phyloP scores from a whole-genome alignment of 495 filamentous ascomycete genomes.

The Tetracladium marchalianum region DNA sequence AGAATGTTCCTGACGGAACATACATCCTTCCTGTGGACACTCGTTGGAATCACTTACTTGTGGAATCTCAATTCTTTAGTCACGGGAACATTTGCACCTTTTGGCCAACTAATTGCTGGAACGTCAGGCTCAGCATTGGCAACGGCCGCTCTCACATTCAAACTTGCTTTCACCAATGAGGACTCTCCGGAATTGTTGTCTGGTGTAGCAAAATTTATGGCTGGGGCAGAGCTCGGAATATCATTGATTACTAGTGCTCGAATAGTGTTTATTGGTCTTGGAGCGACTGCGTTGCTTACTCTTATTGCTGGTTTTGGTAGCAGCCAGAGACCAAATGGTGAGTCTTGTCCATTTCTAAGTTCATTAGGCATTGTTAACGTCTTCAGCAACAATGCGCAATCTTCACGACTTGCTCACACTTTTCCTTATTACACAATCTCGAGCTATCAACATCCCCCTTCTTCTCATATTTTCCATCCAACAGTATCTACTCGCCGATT shows the following conservation, averaged over 20 bases:
- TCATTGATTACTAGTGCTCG: constrained; percentile 41
- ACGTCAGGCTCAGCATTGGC: constrained; percentile 27
- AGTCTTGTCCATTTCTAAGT: not conserved
- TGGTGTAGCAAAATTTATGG: constrained; percentile 34
- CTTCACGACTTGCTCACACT: constrained; percentile 64
- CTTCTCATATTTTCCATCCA: constrained; percentile 63
- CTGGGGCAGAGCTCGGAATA: constrained; percentile 31
- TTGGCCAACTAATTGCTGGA: constrained; percentile 10
- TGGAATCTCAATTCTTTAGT: constrained; percentile 16
- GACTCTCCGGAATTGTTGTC: constrained; percentile 79
- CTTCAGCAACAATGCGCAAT: constrained; percentile 24
- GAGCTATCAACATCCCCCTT: constrained; percentile 72
- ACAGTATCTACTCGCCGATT: constrained; percentile 36
- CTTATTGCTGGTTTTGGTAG: constrained; percentile 17
- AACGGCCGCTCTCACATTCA: constrained; percentile 64
- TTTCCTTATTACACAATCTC: constrained; percentile 79
- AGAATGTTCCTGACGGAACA: constrained; percentile 52
- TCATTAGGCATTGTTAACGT: not conserved
- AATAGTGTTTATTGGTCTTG: constrained; percentile 43
- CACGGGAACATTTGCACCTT: constrained; percentile 9
- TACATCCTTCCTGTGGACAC: constrained; percentile 58
- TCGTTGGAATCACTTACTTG: constrained; percentile 62
- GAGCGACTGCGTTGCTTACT: constrained; percentile 27
- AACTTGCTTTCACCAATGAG: constrained; percentile 67
- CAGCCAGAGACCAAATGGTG: constrained; percentile 17